phyloP scores from a whole-genome alignment of 176 grass and related monocot species.

The Zea mays region DNA sequence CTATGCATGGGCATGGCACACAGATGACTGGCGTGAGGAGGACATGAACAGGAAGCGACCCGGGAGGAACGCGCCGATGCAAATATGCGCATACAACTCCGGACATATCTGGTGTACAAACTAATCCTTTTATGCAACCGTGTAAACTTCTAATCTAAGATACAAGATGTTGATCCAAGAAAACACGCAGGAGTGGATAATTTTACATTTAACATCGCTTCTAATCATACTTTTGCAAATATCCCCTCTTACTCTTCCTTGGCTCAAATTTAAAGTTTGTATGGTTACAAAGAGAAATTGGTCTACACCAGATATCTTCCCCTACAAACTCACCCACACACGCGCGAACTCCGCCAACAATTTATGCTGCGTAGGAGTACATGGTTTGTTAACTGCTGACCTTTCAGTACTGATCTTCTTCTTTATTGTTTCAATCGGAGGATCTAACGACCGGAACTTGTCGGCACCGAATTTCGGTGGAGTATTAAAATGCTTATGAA shows the following conservation, averaged over 20 bases:
- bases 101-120: too few species aligned
- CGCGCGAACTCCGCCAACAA: conserved; percentile 19
- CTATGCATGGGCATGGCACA: too few species aligned
- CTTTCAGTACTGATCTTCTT: conserved; percentile 8
- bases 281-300: too few species aligned
- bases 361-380: background rate
- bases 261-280: too few species aligned
- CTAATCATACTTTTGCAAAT: too few species aligned
- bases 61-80: conserved; percentile 28
- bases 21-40: background rate
- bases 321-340: background rate
- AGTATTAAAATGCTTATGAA: conserved; percentile 4
- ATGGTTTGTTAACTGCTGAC: conserved; percentile 17
- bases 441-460: background rate
- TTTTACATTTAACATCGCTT: too few species aligned
- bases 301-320: too few species aligned
- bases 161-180: too few species aligned
- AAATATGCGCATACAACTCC: conserved; percentile 27
- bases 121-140: too few species aligned
- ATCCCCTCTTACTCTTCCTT: too few species aligned
- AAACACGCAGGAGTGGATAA: too few species aligned
- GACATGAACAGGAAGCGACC: background rate
- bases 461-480: conserved; percentile 30
- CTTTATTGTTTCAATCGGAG: background rate
- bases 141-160: too few species aligned